These are phyloP conservation scores for Macrophomina phaseolina DNA, from an alignment of 2,329 filamentous ascomycete genomes.

Conservation along the genomic window DNA sequence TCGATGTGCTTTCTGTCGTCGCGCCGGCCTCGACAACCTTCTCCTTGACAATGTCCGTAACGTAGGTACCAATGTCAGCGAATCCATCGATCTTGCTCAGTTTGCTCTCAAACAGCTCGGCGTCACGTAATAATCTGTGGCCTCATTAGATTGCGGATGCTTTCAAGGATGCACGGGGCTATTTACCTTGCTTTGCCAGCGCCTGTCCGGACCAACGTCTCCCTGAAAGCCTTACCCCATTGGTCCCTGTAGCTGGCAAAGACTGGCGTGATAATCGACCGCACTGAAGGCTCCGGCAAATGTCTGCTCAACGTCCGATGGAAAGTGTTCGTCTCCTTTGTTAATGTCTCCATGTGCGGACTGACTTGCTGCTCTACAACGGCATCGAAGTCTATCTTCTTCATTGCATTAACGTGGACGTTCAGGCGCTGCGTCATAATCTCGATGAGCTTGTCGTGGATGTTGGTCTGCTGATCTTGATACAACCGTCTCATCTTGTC, in stretches of 20 bases:
- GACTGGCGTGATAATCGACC: slow-evolving; percentile 84
- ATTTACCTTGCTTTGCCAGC: slow-evolving; percentile 73
- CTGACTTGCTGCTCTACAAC: slow-evolving; percentile 57
- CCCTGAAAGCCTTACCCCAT: slow-evolving; percentile 72
- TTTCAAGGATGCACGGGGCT: neutral
- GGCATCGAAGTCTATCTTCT: slow-evolving; percentile 75
- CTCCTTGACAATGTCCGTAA: slow-evolving; percentile 68
- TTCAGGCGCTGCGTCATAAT: slow-evolving; percentile 84
- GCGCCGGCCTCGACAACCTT: slow-evolving; percentile 50
- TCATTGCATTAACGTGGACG: slow-evolving; percentile 76
- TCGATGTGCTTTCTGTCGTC: neutral
- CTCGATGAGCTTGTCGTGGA: slow-evolving; percentile 90
- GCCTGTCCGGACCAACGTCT: slow-evolving; percentile 68
- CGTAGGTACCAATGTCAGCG: slow-evolving; percentile 71
- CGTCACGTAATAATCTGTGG: slow-evolving; percentile 74
- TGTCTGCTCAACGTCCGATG: slow-evolving; percentile 85
- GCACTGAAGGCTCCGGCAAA: slow-evolving; percentile 75
- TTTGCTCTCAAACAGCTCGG: slow-evolving; percentile 72
- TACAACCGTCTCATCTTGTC: slow-evolving; percentile 83
- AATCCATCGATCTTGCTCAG: slow-evolving; percentile 81
- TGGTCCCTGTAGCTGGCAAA: slow-evolving; percentile 83
- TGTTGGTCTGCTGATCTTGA: slow-evolving; percentile 88
- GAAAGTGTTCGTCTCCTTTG: slow-evolving; percentile 83
- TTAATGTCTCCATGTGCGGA: slow-evolving; percentile 83
- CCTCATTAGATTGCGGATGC: slow-evolving; percentile 28